Evolutionary conservation across 805 yeast genomes (phyloP).

Genomic region (Kuraishia hungarica): DNA sequence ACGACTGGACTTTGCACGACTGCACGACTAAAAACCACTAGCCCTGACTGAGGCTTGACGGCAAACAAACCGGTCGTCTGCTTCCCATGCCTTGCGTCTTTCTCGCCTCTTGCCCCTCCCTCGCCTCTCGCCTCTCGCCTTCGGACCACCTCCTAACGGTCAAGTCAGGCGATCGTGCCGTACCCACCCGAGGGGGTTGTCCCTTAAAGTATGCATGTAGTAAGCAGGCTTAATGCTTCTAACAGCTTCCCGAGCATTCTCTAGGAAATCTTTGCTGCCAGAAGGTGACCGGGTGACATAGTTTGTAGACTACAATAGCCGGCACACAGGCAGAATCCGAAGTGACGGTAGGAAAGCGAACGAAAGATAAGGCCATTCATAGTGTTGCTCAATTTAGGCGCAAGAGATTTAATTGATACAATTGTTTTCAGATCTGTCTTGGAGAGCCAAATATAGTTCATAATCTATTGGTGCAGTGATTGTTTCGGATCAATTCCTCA

Average conservation of each 20-base stretch:
- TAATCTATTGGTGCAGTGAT: too few relatives aligned
- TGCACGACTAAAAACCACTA: too few relatives aligned
- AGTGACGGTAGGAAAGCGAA: background rate
- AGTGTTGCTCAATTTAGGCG: background rate
- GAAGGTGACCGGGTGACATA: background rate
- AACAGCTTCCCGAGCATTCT: background rate
- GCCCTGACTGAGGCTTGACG: too few relatives aligned
- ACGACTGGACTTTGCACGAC: background rate
- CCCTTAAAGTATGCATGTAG: too few relatives aligned
- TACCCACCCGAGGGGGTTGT: background rate
- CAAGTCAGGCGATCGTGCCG: background rate
- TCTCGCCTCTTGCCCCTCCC: too few relatives aligned
- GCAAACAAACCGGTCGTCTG: background rate
- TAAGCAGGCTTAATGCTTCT: background rate
- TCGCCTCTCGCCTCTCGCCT: too few relatives aligned
- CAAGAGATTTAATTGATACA: background rate
- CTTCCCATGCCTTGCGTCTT: background rate
- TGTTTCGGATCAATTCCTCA: too few relatives aligned
- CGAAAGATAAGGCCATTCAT: background rate
- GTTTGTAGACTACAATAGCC: background rate
- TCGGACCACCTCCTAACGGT: background rate
- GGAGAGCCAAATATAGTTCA: too few relatives aligned
- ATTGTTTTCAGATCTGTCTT: background rate
- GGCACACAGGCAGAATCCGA: background rate
- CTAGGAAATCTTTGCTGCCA: background rate